Base-by-base conservation (phyloP, 2,329 filamentous ascomycete species). In the Alternaria arbusti region DNA sequence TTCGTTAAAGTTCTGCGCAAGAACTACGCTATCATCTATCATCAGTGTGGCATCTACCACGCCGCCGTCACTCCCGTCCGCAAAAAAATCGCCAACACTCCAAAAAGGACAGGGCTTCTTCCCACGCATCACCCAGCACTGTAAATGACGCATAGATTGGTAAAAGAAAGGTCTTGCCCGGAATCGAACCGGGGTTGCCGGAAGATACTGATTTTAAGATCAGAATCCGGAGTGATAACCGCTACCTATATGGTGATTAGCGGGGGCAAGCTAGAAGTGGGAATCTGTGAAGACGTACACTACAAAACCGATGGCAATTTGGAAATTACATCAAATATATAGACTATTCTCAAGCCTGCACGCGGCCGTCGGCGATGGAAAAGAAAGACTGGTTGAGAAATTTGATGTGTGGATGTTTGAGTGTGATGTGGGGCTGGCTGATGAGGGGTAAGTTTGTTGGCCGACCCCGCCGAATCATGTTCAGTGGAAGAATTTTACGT, bases 171-270 rank as follows among this genome's bases (percentile, higher is more conserved):
- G 67, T 69, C 66, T 69, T 69, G 66, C 66, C 66, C 66, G 61
- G 66, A 69, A 61, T 70, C 70, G 70, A 72, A 72, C 70, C 67
- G 70, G 70, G 70, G 70, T 72, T 71, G 67, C 70, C 68, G 69
- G 70, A 72, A 72, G 36, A 45, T 51, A 47, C 66, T 69, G 66
- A 69, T 5, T 22, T 30, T 26, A 28, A 25, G 20, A 69, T 72
- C 70, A 72, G 70, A 72, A 72, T 72, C 70, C 68, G 68, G 68
- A 70, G 70, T 72, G 70, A 70, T 72, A 67, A 72, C 70, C 70
- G 67, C 70, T 72, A 70, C 67, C 60, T 63, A 23, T 9, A 28
- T 25, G 59, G 59, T 13, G 20, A 62, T 62, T 62, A 62, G 59
- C 59, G 59, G 59, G 59, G 59, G 59, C 59, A 61, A 57, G 52